Percentiles rank a stretch among this genome's conserved stretches.
phyloP scores from a whole-genome alignment of 208 protist species.

The Entamoeba histolytica region DNA sequence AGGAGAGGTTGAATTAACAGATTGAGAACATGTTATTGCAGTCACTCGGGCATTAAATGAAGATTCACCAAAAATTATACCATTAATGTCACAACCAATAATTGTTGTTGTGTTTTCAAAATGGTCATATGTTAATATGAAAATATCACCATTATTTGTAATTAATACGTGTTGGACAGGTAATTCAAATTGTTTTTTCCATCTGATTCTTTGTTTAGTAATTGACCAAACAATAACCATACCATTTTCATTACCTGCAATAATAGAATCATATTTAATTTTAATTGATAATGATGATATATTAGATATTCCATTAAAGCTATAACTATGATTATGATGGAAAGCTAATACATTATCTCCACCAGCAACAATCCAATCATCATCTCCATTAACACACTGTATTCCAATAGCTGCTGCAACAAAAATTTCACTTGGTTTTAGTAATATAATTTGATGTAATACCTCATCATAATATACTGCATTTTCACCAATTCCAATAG shows the following conservation, averaged over 20 bases:
- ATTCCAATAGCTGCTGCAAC: not conserved
- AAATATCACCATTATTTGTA: not conserved
- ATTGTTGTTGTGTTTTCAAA: not conserved
- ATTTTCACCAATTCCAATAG: not conserved
- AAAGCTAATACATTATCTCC: not conserved
- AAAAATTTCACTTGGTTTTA: no score
- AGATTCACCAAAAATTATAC: not conserved
- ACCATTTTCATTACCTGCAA: not conserved
- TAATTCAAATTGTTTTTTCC: not conserved
- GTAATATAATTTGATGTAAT: not conserved
- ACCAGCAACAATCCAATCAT: not conserved
- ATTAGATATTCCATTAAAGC: not conserved
- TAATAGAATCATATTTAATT: not conserved
- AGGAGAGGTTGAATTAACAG: not conserved
- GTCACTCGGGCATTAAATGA: not conserved
- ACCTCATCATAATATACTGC: not conserved
- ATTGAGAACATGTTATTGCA: not conserved
- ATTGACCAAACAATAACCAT: not conserved
- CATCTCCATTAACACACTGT: not conserved
- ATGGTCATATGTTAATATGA: not conserved
- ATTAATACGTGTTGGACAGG: not conserved
- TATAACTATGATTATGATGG: not conserved
- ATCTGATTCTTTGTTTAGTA: not conserved
- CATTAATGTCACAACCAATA: not conserved
- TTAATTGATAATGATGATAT: not conserved